Evolutionary conservation across 2,329 filamentous ascomycete genomes (phyloP), one percentile per base, ranked within the genome.

Genomic region (Alternaria rosae): DNA sequence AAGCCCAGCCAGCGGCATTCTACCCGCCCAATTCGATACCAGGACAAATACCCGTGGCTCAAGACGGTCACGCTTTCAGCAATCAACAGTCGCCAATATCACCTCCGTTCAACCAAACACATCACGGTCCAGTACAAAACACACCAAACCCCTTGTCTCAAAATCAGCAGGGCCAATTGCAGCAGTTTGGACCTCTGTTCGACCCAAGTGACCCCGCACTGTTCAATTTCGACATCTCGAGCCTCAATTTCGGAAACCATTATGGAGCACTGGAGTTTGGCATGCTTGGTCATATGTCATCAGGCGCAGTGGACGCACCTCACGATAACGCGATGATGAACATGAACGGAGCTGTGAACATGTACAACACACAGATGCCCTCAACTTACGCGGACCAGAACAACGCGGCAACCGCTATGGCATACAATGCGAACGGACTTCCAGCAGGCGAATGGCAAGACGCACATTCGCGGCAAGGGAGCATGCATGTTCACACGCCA

Each of bases 211-310:
- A 98, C 76, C 93, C 94, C 4, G 92, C 93, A 1, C 82, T 97
- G 57, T 97, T 96, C 86, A 97, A 97, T 77, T 97, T 98, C 78
- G 94, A 98, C 77, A 88, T 97, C 11, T 93, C 96, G 57, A 93
- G 93, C 61, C 87, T 97, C 77, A 95, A 95, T 77, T 99, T 98
- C 78, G 94, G 93, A 58, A 98, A 95, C 76, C 93, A 97, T 67
- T 99, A 98, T 76, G 94, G 94, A 62, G 94, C 94, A 17, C 86
- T 97, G 78, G 95, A 98, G 79, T 97, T 98, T 78, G 92, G 93
- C 56, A 97, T 98, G 87, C 87, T 99, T 0, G 93, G 93, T 26
- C 94, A 98, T 78, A 97, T 99, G 92, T 93, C 92, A 62, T 93
- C 92, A n/a, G 92, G 92, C 13, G 91, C 92, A 13, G 91, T 89